phyloP scores from a whole-genome alignment of 352 stramenopile genomes.

The Pythium monospermum region DNA sequence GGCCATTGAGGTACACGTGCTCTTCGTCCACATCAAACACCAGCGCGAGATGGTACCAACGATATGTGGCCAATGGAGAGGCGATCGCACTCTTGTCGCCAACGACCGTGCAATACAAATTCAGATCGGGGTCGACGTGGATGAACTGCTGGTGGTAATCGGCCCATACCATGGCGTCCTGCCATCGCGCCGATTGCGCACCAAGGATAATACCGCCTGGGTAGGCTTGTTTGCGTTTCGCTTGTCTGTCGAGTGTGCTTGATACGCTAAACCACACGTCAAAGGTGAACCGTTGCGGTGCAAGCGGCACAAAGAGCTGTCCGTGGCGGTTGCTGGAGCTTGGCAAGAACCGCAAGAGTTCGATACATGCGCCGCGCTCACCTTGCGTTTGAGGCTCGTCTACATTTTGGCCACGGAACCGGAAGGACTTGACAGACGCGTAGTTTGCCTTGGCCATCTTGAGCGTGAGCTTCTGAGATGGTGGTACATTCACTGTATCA shows the following conservation, averaged over 20 bases:
- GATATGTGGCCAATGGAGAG: neutral
- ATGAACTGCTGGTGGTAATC: constrained; percentile 21
- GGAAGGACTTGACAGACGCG: constrained; percentile 2
- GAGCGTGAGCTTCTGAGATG: neutral
- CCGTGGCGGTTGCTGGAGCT: constrained; percentile 11
- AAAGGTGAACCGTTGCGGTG: constrained; percentile 14
- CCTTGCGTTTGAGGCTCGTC: neutral
- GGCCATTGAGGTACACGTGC: neutral
- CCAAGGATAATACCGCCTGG: constrained; percentile 16
- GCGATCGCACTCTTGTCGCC: constrained; percentile 4
- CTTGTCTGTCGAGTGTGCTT: no score
- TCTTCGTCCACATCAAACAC: neutral
- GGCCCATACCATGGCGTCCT: constrained; percentile 7
- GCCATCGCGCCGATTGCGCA: constrained; percentile 14
- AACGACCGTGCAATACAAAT: constrained; percentile 19
- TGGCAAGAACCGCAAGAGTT: constrained; percentile 15
- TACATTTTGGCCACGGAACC: constrained; percentile 2
- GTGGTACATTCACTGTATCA: no score
- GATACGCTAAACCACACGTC: constrained; percentile 25
- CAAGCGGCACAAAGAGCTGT: constrained; percentile 17
- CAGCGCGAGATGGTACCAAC: neutral
- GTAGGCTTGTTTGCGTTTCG: no score
- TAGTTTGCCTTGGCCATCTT: constrained; percentile 14
- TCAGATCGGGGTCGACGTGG: constrained; percentile 12
- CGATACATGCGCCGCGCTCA: constrained; percentile 17